These are phyloP conservation scores for Vitis hybrid DNA, from an alignment of 177 flowering plant species.

Conservation along the genomic window DNA sequence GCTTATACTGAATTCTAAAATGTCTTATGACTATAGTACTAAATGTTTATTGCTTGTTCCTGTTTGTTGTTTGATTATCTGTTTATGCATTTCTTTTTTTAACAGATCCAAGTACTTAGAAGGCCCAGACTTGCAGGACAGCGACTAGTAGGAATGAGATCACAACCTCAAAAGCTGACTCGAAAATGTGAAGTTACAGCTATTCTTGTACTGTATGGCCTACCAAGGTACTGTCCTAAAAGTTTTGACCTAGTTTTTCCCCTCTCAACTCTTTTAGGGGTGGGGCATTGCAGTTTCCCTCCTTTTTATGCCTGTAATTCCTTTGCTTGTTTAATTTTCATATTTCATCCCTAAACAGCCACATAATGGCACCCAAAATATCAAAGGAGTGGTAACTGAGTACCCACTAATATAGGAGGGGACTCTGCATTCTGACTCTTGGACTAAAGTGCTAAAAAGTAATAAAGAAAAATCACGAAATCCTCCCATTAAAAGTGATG, in stretches of 20 bases:
- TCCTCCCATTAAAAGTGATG: background rate
- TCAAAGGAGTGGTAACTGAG: background rate
- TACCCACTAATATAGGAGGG: background rate
- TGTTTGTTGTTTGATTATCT: too few species aligned
- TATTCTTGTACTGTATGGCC: conserved; percentile 90
- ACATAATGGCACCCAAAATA: background rate
- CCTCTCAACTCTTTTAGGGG: background rate
- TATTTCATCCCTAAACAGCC: background rate
- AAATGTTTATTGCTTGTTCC: background rate
- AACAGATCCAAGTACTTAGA: conserved; percentile 45
- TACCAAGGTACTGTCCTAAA: conserved; percentile 67
- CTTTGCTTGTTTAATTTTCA: background rate
- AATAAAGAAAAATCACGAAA: too few species aligned
- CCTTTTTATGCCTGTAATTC: background rate
- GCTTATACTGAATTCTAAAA: background rate
- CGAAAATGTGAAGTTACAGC: conserved; percentile 96
- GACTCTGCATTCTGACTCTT: background rate
- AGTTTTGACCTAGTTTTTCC: background rate
- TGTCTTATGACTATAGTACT: background rate
- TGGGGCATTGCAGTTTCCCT: background rate
- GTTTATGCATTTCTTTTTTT: conserved; percentile 4
- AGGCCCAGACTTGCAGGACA: conserved; percentile 75
- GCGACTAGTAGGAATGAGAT: conserved; percentile 68
- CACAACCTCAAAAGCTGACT: conserved; percentile 72
- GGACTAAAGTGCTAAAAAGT: background rate